Evolutionary conservation across 352 stramenopile species (phyloP), one percentile per base, ranked within the genome.

Genomic region (Thalassiosira hispida): DNA sequence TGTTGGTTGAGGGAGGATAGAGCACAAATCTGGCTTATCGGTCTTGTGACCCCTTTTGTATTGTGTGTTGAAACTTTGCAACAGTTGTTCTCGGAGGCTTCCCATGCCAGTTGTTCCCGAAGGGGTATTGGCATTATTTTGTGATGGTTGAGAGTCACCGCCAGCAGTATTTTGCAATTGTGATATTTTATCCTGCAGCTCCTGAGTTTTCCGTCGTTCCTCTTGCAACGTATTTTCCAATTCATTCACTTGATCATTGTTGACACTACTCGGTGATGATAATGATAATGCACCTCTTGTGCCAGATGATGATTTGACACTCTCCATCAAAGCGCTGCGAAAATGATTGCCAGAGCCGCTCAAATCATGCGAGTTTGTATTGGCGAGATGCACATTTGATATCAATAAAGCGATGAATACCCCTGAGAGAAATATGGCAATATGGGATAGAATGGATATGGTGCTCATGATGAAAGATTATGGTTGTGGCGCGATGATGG

Each of bases 1-100:
- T n/a, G 66, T 76, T 55, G 63, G 64, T 51, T 66, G 49, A 20
- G 73, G 73, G 16, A 81, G 18, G 8, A 69, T 55, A 18, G 73
- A 72, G 20, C 73, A 81, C n/a, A 75, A 29, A 20, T 62, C 60
- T 3, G 3, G 14, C 72, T 11, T 52, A 31, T 33, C 23, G 0
- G 40, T 57, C 5, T 18, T 22, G 16, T 40, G 22, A 35, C 42
- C 14, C 20, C 20, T 71, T 33, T 25, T 18, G 51, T 55, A 27
- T 23, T 44, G 29, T 40, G 66, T 27, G 31, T 66, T 74, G 22
- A 52, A 55, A 65, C 23, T 74, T 25, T 31, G 0, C 27, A 35
- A 29, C 18, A 53, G n/a, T 16, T 63, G 20, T 20, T 64, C 18
- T 33, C 35, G 31, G n/a, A 73, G 33, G 23, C 20, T 16, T 22